A percentile compares a stretch with the other conserved stretches of the same genome.
Conservation (phyloP, 495 filamentous ascomycete species). For the Penicillium egyptiacum region DNA sequence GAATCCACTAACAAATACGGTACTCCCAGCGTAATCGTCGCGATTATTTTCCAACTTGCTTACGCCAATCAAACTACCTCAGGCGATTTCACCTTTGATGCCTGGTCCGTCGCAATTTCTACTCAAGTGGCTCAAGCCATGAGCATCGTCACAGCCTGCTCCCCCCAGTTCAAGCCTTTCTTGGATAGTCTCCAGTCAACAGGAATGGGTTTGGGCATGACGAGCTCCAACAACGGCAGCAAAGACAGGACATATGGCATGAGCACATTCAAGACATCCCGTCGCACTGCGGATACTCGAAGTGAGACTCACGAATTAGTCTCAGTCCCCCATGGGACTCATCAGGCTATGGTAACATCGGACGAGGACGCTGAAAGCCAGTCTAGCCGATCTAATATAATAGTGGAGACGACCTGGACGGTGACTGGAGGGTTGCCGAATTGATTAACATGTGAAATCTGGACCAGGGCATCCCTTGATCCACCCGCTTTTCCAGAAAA, state of each 20-base stretch:
- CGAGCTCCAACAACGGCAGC: constrained; percentile 14
- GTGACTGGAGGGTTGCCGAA: constrained; percentile 18
- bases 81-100: constrained; percentile 24
- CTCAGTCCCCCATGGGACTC: constrained; percentile 11
- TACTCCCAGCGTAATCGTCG: constrained; percentile 30
- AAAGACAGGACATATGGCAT: constrained; percentile 18
- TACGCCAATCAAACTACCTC: constrained; percentile 23
- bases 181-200: constrained; percentile 45
- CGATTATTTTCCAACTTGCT: constrained; percentile 36
- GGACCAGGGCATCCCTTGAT: neutral
- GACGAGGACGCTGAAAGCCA: constrained; percentile 34
- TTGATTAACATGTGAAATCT: neutral
- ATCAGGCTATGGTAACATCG: constrained; percentile 17
- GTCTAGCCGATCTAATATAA: constrained; percentile 34
- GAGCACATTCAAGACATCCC: constrained; percentile 12
- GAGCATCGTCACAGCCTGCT: constrained; percentile 45
- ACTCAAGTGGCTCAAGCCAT: constrained; percentile 40
- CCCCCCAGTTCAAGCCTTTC: constrained; percentile 50
- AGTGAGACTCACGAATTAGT: constrained; percentile 24
- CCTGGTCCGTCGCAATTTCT: constrained; percentile 32
- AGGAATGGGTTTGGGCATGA: constrained; percentile 38
- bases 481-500: neutral
- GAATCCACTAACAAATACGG: neutral
- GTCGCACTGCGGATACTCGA: constrained; percentile 10
- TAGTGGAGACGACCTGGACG: constrained; percentile 29